These are phyloP conservation scores for Cladochytrium tenue DNA, from an alignment of 371 early-diverging fungal genomes.

Conservation along the genomic window DNA sequence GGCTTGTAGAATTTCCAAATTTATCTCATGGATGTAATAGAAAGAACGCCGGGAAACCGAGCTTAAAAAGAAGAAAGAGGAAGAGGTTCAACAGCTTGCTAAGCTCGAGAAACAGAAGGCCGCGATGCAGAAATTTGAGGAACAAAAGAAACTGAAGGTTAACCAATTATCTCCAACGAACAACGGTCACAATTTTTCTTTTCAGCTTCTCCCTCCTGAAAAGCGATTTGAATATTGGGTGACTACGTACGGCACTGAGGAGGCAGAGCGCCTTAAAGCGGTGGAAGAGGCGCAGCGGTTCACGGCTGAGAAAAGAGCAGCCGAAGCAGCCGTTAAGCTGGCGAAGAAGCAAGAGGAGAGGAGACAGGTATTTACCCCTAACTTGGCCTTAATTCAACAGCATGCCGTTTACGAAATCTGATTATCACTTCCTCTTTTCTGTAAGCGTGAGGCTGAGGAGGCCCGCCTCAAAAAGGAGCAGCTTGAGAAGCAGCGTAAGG, in stretches of 20 bases:
- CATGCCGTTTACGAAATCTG: neutral
- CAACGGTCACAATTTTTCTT: neutral
- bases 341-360: neutral
- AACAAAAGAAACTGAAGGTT: neutral
- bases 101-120: neutral
- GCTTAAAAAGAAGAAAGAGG: neutral
- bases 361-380: neutral
- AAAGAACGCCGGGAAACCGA: neutral
- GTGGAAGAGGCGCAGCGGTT: neutral
- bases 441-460: neutral
- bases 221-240: neutral
- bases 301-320: neutral
- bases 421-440: neutral
- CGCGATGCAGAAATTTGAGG: neutral
- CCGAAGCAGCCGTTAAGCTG: neutral
- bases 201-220: neutral
- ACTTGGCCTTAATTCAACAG: neutral
- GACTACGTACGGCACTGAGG: neutral
- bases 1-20: too few relatives aligned
- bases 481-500: neutral
- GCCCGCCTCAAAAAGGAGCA: neutral
- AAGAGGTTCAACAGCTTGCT: neutral
- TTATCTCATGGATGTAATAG: too few relatives aligned
- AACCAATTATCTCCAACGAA: neutral
- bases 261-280: neutral